These are phyloP conservation scores for Dillenia turbinata DNA, from an alignment of 164 flowering plant species.

Conservation along the genomic window DNA sequence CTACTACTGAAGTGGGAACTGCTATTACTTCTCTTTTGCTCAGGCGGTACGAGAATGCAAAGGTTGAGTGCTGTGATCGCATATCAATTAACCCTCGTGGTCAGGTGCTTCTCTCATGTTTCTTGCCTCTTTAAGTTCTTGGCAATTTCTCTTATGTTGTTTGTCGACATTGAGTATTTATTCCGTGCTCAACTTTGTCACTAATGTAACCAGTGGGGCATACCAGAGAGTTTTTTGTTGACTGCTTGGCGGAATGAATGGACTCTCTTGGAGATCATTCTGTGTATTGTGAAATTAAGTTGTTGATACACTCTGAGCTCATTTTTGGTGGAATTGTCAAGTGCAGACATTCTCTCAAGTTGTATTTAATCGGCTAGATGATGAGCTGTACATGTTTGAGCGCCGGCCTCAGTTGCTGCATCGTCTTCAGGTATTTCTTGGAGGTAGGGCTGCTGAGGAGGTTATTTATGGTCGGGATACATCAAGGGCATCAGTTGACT, in stretches of 20 bases:
- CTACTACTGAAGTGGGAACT: constrained; percentile 83
- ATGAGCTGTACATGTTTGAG: constrained; percentile 82
- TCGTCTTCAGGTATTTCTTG: constrained; percentile 97
- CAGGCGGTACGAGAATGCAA: constrained; percentile 68
- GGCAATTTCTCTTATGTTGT: no score
- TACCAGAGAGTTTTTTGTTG: no score
- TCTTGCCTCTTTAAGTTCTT: constrained; percentile 3
- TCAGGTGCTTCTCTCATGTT: constrained; percentile 41
- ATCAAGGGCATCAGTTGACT: constrained; percentile 75
- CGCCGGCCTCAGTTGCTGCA: constrained; percentile 85
- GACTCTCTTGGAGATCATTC: no score
- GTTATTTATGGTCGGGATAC: constrained; percentile 87
- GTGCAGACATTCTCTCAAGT: constrained; percentile 85
- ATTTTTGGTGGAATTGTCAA: constrained; percentile 2
- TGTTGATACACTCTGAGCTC: no score
- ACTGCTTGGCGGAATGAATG: no score
- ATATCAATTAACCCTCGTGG: constrained; percentile 89
- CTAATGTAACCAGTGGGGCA: no score
- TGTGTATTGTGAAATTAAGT: no score
- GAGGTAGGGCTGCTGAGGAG: constrained; percentile 98
- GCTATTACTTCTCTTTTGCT: constrained; percentile 88
- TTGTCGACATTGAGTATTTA: no score
- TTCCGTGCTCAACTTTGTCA: no score
- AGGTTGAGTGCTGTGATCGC: constrained; percentile 77
- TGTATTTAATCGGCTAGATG: constrained; percentile 86